Percentiles rank a stretch among this genome's conserved stretches.
phyloP scores from a whole-genome alignment of 148 eudicot genomes.

The Cornus florida region DNA sequence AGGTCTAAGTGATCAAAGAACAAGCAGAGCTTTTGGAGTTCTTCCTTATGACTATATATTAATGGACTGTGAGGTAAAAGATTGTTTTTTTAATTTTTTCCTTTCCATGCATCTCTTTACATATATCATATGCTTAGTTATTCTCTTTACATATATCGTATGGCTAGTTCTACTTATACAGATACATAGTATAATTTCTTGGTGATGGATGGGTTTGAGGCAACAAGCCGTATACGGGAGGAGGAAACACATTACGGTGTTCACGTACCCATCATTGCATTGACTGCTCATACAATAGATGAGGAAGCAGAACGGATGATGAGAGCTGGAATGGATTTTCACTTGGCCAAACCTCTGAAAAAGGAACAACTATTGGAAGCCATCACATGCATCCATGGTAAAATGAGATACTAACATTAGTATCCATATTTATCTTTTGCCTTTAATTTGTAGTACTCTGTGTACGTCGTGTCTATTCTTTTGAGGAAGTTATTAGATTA shows the following conservation, averaged over 20 bases:
- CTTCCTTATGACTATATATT: constrained; percentile 67
- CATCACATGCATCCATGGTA: constrained; percentile 12
- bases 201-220: constrained; percentile 60
- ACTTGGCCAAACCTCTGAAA: constrained; percentile 57
- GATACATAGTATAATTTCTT: too few species aligned
- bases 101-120: not conserved
- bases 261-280: constrained; percentile 66
- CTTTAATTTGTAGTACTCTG: too few species aligned
- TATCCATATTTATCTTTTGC: too few species aligned
- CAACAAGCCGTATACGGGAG: constrained; percentile 59
- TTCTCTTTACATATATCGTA: not conserved
- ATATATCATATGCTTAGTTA: too few species aligned
- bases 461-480: too few species aligned
- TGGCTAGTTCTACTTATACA: too few species aligned
- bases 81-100: not conserved
- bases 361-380: constrained; percentile 38
- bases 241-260: constrained; percentile 49
- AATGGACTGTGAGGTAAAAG: constrained; percentile 75
- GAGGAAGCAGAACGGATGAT: constrained; percentile 43
- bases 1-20: constrained; percentile 25
- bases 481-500: too few species aligned
- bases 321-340: constrained; percentile 60
- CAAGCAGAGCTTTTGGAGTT: constrained; percentile 11
- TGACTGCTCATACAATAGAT: constrained; percentile 55
- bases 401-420: too few species aligned